Conservation (phyloP, 441 rosid genomes). For the Populus hybrid region DNA sequence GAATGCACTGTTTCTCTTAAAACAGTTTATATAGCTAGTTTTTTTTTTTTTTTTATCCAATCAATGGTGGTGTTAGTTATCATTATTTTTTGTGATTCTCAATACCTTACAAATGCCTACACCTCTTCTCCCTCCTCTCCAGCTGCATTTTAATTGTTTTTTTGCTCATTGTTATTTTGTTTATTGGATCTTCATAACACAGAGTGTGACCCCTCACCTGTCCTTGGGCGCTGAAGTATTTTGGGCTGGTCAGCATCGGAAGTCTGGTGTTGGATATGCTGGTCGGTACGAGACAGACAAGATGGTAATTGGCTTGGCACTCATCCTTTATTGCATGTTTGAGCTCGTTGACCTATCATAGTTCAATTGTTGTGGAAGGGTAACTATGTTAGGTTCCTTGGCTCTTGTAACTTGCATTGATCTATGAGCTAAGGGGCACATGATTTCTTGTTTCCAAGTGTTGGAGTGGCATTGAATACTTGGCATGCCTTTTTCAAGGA, state of each 20-base stretch:
- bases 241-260: constrained; percentile 95
- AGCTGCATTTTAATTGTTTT: not conserved
- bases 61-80: not conserved
- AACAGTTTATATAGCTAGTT: not conserved
- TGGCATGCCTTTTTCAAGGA: too few species aligned
- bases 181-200: constrained; percentile 27
- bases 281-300: constrained; percentile 88
- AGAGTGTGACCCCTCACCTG: constrained; percentile 71
- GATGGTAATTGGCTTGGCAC: constrained; percentile 54
- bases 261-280: constrained; percentile 95
- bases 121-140: not conserved
- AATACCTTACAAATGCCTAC: not conserved
- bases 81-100: not conserved
- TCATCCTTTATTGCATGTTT: not conserved
- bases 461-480: not conserved
- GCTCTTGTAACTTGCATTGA: not conserved
- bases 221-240: constrained; percentile 92
- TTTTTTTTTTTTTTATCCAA: too few species aligned
- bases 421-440: not conserved
- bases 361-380: not conserved
- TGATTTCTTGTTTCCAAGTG: not conserved
- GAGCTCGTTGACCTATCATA: not conserved
- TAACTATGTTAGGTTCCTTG: constrained; percentile 3
- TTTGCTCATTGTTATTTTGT: not conserved
- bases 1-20: not conserved